Percentiles rank a stretch among this genome's conserved stretches.
These are phyloP conservation scores for Curvularia verruculosa DNA, from an alignment of 2,329 filamentous ascomycete genomes.

Conservation along the genomic window DNA sequence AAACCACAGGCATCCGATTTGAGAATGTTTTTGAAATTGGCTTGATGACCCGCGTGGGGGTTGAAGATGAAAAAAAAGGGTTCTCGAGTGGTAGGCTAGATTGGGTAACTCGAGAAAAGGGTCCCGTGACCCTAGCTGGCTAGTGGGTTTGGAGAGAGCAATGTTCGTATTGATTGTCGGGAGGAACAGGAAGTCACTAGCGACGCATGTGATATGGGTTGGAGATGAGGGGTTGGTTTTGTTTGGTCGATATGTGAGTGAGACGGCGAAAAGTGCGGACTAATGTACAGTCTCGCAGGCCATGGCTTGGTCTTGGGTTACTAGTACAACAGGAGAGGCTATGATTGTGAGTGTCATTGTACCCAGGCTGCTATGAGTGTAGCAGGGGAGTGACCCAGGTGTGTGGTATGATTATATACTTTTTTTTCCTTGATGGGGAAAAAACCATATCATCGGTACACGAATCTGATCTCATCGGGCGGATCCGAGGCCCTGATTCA, in stretches of 20 bases:
- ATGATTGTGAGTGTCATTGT: not conserved
- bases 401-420: not conserved
- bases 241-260: not conserved
- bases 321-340: too few species aligned
- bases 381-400: not conserved
- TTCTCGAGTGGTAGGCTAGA: not conserved
- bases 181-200: not conserved
- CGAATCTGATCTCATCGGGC: not conserved
- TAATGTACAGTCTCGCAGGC: not conserved
- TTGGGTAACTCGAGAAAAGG: not conserved
- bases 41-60: not conserved
- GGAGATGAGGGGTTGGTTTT: not conserved
- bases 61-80: not conserved
- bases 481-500: not conserved
- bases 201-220: not conserved
- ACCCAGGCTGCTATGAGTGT: not conserved
- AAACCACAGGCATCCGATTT: not conserved
- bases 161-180: not conserved
- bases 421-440: not conserved
- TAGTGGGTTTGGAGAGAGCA: not conserved
- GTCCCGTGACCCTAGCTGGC: not conserved
- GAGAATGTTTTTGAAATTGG: not conserved
- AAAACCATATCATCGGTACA: conserved; percentile 1
- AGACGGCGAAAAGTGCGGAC: not conserved
- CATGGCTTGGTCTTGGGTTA: not conserved